Evolutionary conservation across 2,329 filamentous ascomycete genomes (phyloP), one percentile per base, ranked within the genome.

Genomic region (Helotiales sp.): DNA sequence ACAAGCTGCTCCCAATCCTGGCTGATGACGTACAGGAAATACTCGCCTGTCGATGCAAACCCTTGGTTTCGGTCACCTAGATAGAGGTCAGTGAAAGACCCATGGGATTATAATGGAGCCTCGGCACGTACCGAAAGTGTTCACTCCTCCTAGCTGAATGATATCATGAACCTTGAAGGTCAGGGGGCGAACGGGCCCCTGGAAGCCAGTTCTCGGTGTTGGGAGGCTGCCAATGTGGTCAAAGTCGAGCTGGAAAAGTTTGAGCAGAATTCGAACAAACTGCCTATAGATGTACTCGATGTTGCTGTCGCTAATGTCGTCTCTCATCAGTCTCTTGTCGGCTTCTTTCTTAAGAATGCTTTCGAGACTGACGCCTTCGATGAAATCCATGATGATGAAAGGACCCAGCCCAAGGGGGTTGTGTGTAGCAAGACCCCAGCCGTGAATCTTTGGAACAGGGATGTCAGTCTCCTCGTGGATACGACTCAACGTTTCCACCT

Each of bases 1-100:
- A 74, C 13, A 45, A 80, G 77, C 67, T 80, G 78, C 43, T 74
- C 65, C 76, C 70, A 77, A 64, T 79, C 77, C 65, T 79, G 76
- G 6, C 50, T 67, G 45, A 70, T 17, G 32, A 80, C 37, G 65
- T 80, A 77, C 59, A 67, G 61, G 54, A 67, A 69, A 61, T 69
- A 69, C 47, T 69, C 64, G 13, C 58, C 61, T 52, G 67, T 65
- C n/a, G 64, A 67, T 26, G 61, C 13, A 52, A 69, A 69, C 47
- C 62, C 64, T 8, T 65, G 40, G 43, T 40, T 37, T 64, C 67
- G 64, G 58, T 69, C 64, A 67, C 64, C 64, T 64, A 69, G 28
- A 66, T 5, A 62, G 55, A 22, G 20, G 32, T 49, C 45, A 34
- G 26, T 62, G n/a, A 37, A 24, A 10, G 15, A 28, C n/a, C 17